These are phyloP conservation scores for Herpetomonas muscarum DNA, from an alignment of 208 protist genomes.

Conservation along the genomic window DNA sequence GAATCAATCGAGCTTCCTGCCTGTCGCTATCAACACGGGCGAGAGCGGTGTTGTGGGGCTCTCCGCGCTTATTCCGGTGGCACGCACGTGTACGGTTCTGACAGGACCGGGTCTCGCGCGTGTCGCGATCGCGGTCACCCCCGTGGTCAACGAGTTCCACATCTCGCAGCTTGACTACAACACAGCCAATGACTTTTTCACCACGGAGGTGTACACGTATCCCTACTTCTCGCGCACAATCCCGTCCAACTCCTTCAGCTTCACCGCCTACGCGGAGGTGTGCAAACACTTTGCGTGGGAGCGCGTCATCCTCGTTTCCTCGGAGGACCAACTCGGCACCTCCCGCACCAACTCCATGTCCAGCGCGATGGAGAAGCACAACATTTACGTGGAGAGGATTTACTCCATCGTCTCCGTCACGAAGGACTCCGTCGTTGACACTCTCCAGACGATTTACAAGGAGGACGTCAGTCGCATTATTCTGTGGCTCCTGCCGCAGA, in stretches of 20 bases:
- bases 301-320: slow-evolving; percentile 67
- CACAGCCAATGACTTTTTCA: slow-evolving; percentile 55
- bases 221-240: slow-evolving; percentile 80
- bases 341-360: slow-evolving; percentile 36
- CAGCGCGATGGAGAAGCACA: slow-evolving; percentile 43
- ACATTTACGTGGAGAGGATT: slow-evolving; percentile 67
- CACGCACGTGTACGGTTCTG: slow-evolving; percentile 63
- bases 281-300: slow-evolving; percentile 78
- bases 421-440: slow-evolving; percentile 24
- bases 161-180: slow-evolving; percentile 77
- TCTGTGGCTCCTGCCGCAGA: slow-evolving; percentile 39
- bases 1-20: slow-evolving; percentile 35
- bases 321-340: slow-evolving; percentile 56
- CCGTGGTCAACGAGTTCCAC: slow-evolving; percentile 75
- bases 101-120: slow-evolving; percentile 50
- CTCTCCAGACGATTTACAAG: slow-evolving; percentile 65
- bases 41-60: slow-evolving; percentile 60
- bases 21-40: slow-evolving; percentile 59
- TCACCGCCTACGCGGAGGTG: slow-evolving; percentile 51
- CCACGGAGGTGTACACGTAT: slow-evolving; percentile 42
- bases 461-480: slow-evolving; percentile 66
- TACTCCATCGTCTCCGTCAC: slow-evolving; percentile 36
- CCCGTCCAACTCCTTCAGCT: slow-evolving; percentile 44
- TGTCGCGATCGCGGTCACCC: slow-evolving; percentile 54
- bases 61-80: slow-evolving; percentile 59